These are phyloP conservation scores for Hansenula sp. DNA, from an alignment of 1,139 yeast genomes.

Conservation along the genomic window DNA sequence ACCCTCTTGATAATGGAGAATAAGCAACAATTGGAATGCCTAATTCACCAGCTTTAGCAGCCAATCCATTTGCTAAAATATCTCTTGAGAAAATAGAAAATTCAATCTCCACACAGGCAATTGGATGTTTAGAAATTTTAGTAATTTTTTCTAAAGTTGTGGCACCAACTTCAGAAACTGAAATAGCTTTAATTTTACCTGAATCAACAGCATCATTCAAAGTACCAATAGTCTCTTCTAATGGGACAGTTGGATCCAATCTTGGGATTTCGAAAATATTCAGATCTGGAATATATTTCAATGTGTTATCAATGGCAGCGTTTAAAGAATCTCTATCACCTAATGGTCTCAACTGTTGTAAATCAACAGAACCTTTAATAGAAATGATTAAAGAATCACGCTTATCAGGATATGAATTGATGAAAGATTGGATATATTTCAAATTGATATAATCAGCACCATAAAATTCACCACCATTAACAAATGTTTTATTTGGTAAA, in stretches of 20 bases:
- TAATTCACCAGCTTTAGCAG: constrained; percentile 48
- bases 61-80: constrained; percentile 55
- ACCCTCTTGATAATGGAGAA: constrained; percentile 81
- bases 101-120: constrained; percentile 73
- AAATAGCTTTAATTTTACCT: constrained; percentile 62
- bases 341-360: constrained; percentile 36
- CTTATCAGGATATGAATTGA: constrained; percentile 50
- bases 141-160: constrained; percentile 55
- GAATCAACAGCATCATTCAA: constrained; percentile 48
- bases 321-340: constrained; percentile 46
- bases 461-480: constrained; percentile 80
- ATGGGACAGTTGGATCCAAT: constrained; percentile 47
- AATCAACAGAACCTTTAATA: constrained; percentile 61
- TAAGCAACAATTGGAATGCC: constrained; percentile 71
- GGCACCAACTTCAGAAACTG: constrained; percentile 68
- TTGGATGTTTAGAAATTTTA: constrained; percentile 34
- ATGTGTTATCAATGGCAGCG: constrained; percentile 46
- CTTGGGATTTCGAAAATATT: constrained; percentile 72
- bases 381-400: constrained; percentile 52
- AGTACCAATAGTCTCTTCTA: constrained; percentile 46
- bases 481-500: constrained; percentile 43
- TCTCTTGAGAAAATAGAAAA: constrained; percentile 65
- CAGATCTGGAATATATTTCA: constrained; percentile 41
- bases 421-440: constrained; percentile 52
- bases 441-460: constrained; percentile 53